phyloP scores from a whole-genome alignment of 2,329 filamentous ascomycete species.

The Raffaelea ambrosiae region DNA sequence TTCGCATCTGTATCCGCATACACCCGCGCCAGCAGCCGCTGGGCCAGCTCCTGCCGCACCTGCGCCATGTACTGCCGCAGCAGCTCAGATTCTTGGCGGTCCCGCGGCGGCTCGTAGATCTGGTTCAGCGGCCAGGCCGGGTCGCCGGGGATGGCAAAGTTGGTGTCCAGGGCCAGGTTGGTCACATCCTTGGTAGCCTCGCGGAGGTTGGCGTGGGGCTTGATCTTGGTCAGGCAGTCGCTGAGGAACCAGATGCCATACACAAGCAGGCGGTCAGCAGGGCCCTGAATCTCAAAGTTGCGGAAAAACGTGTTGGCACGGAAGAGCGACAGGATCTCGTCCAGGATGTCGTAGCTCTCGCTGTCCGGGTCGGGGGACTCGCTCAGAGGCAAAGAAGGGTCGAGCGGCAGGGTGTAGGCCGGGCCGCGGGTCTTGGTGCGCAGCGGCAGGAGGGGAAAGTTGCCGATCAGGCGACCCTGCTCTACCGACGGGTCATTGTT shows the following conservation, averaged over 20 bases:
- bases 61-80: constrained; percentile 86
- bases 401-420: constrained; percentile 69
- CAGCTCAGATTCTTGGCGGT: constrained; percentile 82
- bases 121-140: constrained; percentile 91
- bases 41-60: constrained; percentile 84
- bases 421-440: constrained; percentile 94
- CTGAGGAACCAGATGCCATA: constrained; percentile 95
- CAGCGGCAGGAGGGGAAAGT: constrained; percentile 89
- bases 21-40: constrained; percentile 72
- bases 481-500: constrained; percentile 60
- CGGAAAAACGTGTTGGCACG: constrained; percentile 98
- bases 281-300: constrained; percentile 98
- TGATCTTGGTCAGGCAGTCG: constrained; percentile 84
- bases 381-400: constrained; percentile 45
- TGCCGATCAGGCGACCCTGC: constrained; percentile 57
- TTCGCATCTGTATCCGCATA: constrained; percentile 72
- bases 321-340: constrained; percentile 88
- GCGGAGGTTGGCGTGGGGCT: constrained; percentile 56
- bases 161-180: constrained; percentile 82
- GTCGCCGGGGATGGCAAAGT: constrained; percentile 92
- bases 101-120: constrained; percentile 83
- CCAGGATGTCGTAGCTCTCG: constrained; percentile 92
- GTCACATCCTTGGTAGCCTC: constrained; percentile 66
- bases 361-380: constrained; percentile 71
- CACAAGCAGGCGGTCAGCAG: constrained; percentile 86